Evolutionary conservation across 106 monocot species (phyloP).

Genomic region (Chionographis japonica): DNA sequence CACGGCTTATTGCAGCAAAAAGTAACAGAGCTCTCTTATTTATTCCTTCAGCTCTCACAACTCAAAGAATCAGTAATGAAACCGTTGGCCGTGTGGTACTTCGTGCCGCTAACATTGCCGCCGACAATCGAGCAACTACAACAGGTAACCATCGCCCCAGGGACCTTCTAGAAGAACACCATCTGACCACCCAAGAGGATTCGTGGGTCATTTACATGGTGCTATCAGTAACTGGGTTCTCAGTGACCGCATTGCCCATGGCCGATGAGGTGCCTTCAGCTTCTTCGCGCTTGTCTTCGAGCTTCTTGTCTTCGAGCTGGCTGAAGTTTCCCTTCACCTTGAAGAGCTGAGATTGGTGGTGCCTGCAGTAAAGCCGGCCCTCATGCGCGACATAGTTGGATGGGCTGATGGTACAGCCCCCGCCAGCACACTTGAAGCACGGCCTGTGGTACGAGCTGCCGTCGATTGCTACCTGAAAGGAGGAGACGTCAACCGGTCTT

Average conservation of each 20-base stretch:
- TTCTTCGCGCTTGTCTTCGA: constrained; percentile 14
- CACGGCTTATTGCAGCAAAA: no score
- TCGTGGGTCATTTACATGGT: background rate
- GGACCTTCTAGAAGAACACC: no score
- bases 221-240: constrained; percentile 2
- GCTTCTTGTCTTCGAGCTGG: constrained; percentile 20
- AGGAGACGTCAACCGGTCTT: background rate
- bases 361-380: constrained; percentile 44
- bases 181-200: background rate
- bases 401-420: constrained; percentile 40
- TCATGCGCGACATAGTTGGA: constrained; percentile 44
- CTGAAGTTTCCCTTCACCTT: constrained; percentile 48
- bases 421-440: constrained; percentile 46
- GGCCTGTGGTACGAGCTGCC: constrained; percentile 43
- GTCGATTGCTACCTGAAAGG: constrained; percentile 40
- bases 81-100: no score
- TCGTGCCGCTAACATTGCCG: no score
- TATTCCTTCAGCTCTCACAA: no score
- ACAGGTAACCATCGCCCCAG: no score
- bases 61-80: no score
- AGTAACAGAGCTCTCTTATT: no score
- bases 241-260: background rate
- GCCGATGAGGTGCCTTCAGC: background rate
- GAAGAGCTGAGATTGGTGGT: constrained; percentile 43
- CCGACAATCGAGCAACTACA: no score